phyloP scores from a whole-genome alignment of 306 rosid genomes.

The Cucurbita ficifolia region DNA sequence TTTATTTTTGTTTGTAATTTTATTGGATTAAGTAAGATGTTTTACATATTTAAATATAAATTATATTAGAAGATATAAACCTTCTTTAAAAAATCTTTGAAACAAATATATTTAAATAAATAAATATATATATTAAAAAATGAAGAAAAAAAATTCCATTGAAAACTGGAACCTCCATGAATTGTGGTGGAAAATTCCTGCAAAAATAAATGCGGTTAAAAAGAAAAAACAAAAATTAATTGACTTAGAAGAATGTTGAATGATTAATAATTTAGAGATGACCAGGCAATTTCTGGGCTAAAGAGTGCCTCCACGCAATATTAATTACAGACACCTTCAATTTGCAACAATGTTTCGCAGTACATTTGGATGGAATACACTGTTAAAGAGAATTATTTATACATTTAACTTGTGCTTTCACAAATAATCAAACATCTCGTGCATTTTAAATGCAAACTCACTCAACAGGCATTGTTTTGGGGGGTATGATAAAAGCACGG shows the following conservation, averaged over 20 bases:
- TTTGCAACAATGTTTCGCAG: neutral
- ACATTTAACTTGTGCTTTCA: neutral
- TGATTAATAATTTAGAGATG: neutral
- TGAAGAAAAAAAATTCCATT: no score
- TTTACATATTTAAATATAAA: no score
- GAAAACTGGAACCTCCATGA: no score
- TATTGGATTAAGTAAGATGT: no score
- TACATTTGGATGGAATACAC: neutral
- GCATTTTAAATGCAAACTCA: neutral
- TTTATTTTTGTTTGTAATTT: no score
- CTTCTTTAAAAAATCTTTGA: no score
- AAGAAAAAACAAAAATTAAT: no score
- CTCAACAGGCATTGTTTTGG: neutral
- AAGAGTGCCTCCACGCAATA: neutral
- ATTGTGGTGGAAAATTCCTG: no score
- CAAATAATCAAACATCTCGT: neutral
- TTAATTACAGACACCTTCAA: slow-evolving; percentile 1
- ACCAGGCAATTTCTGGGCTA: neutral
- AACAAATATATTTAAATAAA: no score
- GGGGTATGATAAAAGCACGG: neutral
- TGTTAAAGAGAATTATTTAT: neutral
- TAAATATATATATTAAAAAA: no score
- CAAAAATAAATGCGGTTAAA: no score
- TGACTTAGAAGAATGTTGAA: neutral
- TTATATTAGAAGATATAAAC: no score